Evolutionary conservation across 345 rosid genomes (phyloP), one percentile per base, ranked within the genome.

Genomic region (Laguncularia racemosa): DNA sequence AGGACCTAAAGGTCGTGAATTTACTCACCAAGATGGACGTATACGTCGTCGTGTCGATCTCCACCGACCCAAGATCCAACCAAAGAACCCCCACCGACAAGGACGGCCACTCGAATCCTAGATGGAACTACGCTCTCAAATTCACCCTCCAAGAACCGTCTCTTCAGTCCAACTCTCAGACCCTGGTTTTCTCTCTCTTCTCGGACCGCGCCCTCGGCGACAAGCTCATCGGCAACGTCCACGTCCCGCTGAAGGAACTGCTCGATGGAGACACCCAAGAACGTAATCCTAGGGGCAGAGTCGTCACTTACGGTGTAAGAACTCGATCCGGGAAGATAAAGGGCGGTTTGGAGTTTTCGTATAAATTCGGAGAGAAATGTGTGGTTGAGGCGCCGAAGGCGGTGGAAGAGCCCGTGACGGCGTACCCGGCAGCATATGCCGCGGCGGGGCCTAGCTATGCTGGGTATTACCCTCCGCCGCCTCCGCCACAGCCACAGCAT

Each of bases 11-110:
- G 62, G 81, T 81, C 26, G 63, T 76, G 46, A 84, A 81, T 12
- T 15, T 74, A 47, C 64, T 86, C 71, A 62, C 82, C 50, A 84
- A 75, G 52, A 88, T 86, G 81, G 83, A 81, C 60, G 72, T 83
- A 2, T 86, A 81, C 65, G 84, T 76, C 4, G 71, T 73, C 57
- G 86, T 72, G 53, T 64, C 81, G 2, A 60, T 86, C 70, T 60
- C 71, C 49, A 76, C 76, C 9, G 85, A 81, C 50, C 69, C 65
- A 0, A 46, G 75, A 21, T 52, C 80, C n/a, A 55, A 66, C 55
- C 84, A 79, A 61, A 81, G 70, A 47, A 78, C 92, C 0, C 73
- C 70, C 12, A 73, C 78, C 1, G 74, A 82, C 72, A 78, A 73
- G 56, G 84, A 81, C n/a, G 72, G 72, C 20, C 84, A 88, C 6